A percentile compares a stretch with the other conserved stretches of the same genome.
Evolutionary conservation across 768 basidiomycete species (phyloP).

Genomic region (Termitomyces bulborhizus): DNA sequence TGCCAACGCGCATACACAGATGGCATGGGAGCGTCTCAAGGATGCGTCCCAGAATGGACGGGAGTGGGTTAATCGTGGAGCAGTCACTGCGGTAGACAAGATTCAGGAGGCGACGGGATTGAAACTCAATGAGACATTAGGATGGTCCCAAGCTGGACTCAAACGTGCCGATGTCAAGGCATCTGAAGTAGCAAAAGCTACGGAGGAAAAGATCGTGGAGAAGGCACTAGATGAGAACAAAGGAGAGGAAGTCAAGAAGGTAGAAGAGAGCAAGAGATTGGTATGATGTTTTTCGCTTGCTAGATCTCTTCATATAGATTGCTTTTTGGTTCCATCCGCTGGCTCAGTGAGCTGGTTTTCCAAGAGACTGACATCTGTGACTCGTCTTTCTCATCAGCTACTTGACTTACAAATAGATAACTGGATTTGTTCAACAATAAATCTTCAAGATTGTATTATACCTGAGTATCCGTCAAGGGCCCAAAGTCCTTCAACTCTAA

Average conservation of each 20-base stretch:
- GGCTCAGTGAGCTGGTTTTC: neutral
- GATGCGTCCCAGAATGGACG: conserved; percentile 44
- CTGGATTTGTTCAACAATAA: neutral
- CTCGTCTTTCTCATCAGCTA: neutral
- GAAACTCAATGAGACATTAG: conserved; percentile 57
- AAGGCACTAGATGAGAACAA: conserved; percentile 20
- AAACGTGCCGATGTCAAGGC: conserved; percentile 16
- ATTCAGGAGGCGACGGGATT: conserved; percentile 70
- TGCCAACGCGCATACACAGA: conserved; percentile 51
- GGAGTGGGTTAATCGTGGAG: conserved; percentile 36
- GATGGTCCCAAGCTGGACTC: conserved; percentile 25
- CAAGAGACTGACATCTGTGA: neutral
- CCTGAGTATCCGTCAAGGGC: neutral
- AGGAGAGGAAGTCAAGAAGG: conserved; percentile 11
- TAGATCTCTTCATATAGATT: conserved; percentile 8
- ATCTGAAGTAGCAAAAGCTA: conserved; percentile 17
- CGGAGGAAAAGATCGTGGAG: conserved; percentile 20
- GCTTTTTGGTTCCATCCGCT: neutral
- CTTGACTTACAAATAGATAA: neutral
- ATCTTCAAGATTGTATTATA: neutral
- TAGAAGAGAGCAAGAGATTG: conserved; percentile 10
- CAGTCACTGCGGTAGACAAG: conserved; percentile 40
- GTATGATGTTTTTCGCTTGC: conserved; percentile 4
- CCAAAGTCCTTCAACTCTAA: conserved; percentile 22
- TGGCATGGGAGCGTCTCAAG: conserved; percentile 53